A percentile compares a stretch with the other conserved stretches of the same genome.
Evolutionary conservation across 768 basidiomycete genomes (phyloP).

Genomic region (Mycena vitilis): DNA sequence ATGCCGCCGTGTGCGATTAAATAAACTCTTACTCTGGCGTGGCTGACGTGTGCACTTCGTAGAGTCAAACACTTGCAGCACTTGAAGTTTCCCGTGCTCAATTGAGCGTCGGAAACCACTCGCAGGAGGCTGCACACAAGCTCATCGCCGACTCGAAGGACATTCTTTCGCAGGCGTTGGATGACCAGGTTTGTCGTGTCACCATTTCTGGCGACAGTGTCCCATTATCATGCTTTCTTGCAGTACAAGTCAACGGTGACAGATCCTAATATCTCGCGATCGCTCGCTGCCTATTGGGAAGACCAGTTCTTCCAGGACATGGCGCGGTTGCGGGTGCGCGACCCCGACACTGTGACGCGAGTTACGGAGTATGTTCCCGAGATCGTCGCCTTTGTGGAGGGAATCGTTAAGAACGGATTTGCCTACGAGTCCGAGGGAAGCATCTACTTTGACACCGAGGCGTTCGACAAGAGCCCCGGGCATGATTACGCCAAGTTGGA

Average conservation of each 20-base stretch:
- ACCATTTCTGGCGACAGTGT: constrained; percentile 10
- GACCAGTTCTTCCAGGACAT: constrained; percentile 91
- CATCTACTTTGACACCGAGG: constrained; percentile 90
- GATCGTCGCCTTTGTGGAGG: constrained; percentile 89
- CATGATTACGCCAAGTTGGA: constrained; percentile 96
- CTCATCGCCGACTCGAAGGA: constrained; percentile 84
- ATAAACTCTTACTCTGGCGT: constrained; percentile 33
- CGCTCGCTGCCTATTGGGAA: constrained; percentile 91
- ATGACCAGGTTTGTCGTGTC: constrained; percentile 69
- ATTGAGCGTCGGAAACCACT: constrained; percentile 54
- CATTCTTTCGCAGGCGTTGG: constrained; percentile 77
- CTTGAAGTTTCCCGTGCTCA: constrained; percentile 60
- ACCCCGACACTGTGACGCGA: constrained; percentile 91
- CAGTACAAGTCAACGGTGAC: constrained; percentile 85
- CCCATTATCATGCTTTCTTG: constrained; percentile 21
- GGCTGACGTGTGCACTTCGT: constrained; percentile 38
- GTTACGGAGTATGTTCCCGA: constrained; percentile 98
- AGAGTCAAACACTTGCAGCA: constrained; percentile 65
- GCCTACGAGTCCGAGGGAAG: constrained; percentile 78
- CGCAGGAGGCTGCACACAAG: constrained; percentile 58
- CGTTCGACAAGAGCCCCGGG: constrained; percentile 79
- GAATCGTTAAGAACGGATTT: constrained; percentile 88
- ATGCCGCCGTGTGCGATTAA: constrained; percentile 28
- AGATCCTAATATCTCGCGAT: constrained; percentile 87
- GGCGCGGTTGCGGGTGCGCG: constrained; percentile 85